Conservation (phyloP, 768 basidiomycete species). For the Lactarius sp. region DNA sequence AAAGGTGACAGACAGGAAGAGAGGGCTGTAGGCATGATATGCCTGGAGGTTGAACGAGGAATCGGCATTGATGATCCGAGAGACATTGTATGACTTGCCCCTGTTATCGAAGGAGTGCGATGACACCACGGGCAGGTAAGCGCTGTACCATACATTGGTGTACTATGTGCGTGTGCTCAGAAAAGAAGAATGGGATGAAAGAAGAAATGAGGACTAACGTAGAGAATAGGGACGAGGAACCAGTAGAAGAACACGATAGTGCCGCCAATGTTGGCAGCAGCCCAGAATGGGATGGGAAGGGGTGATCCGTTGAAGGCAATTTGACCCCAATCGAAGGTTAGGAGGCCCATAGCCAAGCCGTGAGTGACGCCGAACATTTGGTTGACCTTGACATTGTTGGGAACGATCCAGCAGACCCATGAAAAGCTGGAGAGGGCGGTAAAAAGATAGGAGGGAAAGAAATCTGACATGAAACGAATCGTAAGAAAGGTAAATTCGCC, state of each 20-base stretch:
- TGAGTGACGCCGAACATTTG: slow-evolving; percentile 64
- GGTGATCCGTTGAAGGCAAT: slow-evolving; percentile 67
- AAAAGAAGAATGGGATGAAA: background rate
- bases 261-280: slow-evolving; percentile 60
- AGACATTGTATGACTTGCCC: slow-evolving; percentile 53
- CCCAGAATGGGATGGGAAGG: slow-evolving; percentile 80
- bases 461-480: background rate
- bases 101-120: slow-evolving; percentile 60
- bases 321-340: slow-evolving; percentile 82
- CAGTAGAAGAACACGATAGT: slow-evolving; percentile 69
- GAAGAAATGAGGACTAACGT: slow-evolving; percentile 30
- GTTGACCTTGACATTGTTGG: slow-evolving; percentile 63
- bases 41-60: slow-evolving; percentile 50
- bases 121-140: slow-evolving; percentile 47
- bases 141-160: slow-evolving; percentile 51
- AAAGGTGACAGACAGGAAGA: slow-evolving; percentile 64
- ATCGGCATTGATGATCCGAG: slow-evolving; percentile 48
- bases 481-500: slow-evolving; percentile 38
- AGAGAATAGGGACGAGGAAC: slow-evolving; percentile 58
- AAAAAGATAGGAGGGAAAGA: slow-evolving; percentile 19
- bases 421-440: slow-evolving; percentile 35
- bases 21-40: slow-evolving; percentile 53
- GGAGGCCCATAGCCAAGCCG: slow-evolving; percentile 52
- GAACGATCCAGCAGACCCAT: slow-evolving; percentile 64
- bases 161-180: slow-evolving; percentile 34